phyloP scores from a whole-genome alignment of 805 yeast genomes.

The Blastobotrys mokoenaii region DNA sequence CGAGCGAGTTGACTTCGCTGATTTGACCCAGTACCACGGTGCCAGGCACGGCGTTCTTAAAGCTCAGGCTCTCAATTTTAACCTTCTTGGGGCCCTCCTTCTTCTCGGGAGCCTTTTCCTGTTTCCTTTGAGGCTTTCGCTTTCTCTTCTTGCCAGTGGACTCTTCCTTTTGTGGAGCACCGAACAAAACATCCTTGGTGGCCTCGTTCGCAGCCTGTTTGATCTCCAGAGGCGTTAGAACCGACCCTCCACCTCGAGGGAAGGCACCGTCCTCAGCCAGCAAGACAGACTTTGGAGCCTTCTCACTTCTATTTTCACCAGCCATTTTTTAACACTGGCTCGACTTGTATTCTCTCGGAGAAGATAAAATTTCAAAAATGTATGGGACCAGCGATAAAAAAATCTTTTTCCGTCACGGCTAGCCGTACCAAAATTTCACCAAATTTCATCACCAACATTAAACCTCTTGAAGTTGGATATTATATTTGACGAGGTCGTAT shows the following conservation, averaged over 20 bases:
- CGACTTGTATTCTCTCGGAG: too few species aligned
- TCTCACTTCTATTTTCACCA: background rate
- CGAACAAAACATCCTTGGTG: constrained; percentile 76
- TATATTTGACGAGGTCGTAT: too few species aligned
- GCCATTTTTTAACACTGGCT: too few species aligned
- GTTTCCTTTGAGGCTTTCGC: constrained; percentile 15
- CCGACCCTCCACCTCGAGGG: constrained; percentile 87
- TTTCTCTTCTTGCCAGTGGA: constrained; percentile 23
- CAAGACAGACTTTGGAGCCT: constrained; percentile 9
- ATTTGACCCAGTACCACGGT: constrained; percentile 73
- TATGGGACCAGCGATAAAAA: too few species aligned
- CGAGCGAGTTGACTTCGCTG: constrained; percentile 48
- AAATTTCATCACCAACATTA: too few species aligned
- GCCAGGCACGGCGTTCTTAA: constrained; percentile 62
- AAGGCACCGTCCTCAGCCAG: constrained; percentile 47
- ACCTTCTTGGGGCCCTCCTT: constrained; percentile 26
- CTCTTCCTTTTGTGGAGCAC: constrained; percentile 19
- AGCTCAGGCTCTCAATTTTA: constrained; percentile 53
- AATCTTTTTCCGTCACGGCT: too few species aligned
- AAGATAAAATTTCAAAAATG: too few species aligned
- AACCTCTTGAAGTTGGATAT: too few species aligned
- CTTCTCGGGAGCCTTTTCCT: constrained; percentile 19
- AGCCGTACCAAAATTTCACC: too few species aligned
- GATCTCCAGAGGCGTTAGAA: constrained; percentile 79
- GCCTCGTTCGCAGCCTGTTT: constrained; percentile 92